Percentiles rank a stretch among this genome's conserved stretches.
These are phyloP conservation scores for Tricholoma hemisulphureum DNA, from an alignment of 768 basidiomycete genomes.

Conservation along the genomic window DNA sequence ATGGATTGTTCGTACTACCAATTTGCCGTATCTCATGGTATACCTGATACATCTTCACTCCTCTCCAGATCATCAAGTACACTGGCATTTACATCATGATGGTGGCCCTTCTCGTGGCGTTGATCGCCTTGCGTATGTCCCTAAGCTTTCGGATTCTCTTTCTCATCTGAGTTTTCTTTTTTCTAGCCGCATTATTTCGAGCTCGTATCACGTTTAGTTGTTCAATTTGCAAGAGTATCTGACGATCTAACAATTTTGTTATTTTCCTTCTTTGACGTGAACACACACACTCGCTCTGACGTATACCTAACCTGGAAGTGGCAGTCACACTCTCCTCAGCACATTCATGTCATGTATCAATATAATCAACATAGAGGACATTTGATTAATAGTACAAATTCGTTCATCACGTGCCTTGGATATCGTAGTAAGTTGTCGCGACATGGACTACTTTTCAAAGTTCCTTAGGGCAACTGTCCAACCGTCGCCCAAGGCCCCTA, in stretches of 20 bases:
- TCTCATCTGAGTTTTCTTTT: constrained; percentile 16
- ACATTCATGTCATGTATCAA: constrained; percentile 21
- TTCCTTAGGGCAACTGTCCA: constrained; percentile 58
- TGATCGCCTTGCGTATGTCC: constrained; percentile 78
- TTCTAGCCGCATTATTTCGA: constrained; percentile 76
- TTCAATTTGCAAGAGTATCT: constrained; percentile 83
- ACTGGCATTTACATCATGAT: constrained; percentile 78
- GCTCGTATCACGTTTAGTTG: constrained; percentile 74
- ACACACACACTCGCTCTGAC: too few relatives aligned
- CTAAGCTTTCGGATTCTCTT: constrained; percentile 1
- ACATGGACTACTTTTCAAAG: constrained; percentile 86
- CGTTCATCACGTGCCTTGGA: background rate
- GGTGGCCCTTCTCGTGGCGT: constrained; percentile 72
- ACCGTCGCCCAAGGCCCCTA: constrained; percentile 45
- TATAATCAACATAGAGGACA: constrained; percentile 19
- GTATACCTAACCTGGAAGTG: constrained; percentile 21
- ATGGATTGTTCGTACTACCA: constrained; percentile 68
- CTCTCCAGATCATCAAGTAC: constrained; percentile 71
- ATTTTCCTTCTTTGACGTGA: constrained; percentile 12
- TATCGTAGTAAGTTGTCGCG: too few relatives aligned
- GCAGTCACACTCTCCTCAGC: constrained; percentile 12
- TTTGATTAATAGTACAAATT: background rate
- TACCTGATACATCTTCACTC: background rate
- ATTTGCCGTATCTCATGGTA: constrained; percentile 7
- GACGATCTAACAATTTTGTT: constrained; percentile 46